phyloP scores from a whole-genome alignment of 139 green algal genomes.

The Asterochloris erici region DNA sequence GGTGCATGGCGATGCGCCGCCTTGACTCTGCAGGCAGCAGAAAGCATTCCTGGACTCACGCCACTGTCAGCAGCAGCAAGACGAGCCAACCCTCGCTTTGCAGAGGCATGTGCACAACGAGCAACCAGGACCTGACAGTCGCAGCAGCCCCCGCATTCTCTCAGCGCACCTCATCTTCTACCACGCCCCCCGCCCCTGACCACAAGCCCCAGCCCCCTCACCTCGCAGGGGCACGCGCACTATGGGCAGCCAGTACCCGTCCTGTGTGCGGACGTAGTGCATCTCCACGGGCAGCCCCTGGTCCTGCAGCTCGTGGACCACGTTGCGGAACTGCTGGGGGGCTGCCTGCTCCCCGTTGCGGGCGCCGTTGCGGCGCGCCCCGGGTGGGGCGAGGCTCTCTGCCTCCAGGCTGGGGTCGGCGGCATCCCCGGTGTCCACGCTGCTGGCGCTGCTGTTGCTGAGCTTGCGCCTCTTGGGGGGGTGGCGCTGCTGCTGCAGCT shows the following conservation, averaged over 20 bases:
- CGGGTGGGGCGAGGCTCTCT: neutral
- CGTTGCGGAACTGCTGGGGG: conserved; percentile 12
- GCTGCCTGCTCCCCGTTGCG: neutral
- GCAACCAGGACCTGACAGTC: no score
- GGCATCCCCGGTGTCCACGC: neutral
- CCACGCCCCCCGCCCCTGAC: no score
- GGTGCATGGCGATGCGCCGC: conserved; percentile 5
- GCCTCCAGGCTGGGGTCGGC: neutral
- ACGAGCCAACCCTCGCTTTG: no score
- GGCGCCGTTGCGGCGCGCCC: neutral
- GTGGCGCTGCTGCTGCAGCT: no score
- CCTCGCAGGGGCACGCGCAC: conserved; percentile 7
- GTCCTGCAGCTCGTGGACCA: conserved; percentile 9
- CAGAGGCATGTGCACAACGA: no score
- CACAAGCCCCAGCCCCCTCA: neutral
- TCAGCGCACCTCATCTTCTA: no score
- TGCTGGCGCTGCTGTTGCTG: neutral
- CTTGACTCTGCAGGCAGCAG: conserved; percentile 1
- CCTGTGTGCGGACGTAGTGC: conserved; percentile 5
- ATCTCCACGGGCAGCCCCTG: conserved; percentile 6
- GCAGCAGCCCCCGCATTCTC: no score
- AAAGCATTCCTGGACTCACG: no score
- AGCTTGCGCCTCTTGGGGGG: no score
- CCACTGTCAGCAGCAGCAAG: no score
- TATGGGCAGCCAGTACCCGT: conserved; percentile 10